Evolutionary conservation across 495 filamentous ascomycete species (phyloP).

Genomic region (Parachaetomium inaequale): DNA sequence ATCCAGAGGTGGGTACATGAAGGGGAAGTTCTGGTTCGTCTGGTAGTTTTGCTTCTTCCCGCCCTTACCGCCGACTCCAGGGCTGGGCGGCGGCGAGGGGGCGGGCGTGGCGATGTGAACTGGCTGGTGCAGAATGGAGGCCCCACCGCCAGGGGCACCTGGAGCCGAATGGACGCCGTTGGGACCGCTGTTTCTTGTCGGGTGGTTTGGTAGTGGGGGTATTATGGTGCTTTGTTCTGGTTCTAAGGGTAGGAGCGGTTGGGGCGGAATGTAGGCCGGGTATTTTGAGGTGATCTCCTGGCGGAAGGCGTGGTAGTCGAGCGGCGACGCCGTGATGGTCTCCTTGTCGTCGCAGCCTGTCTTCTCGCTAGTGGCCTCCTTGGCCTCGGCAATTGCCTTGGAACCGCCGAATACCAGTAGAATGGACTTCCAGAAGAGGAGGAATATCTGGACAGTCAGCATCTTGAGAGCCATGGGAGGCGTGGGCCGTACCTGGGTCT

Average conservation of each 20-base stretch:
- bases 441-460: slow-evolving; percentile 52
- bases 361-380: slow-evolving; percentile 57
- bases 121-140: slow-evolving; percentile 89
- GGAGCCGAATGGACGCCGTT: slow-evolving; percentile 49
- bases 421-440: slow-evolving; percentile 87
- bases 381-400: slow-evolving; percentile 66
- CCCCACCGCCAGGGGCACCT: slow-evolving; percentile 52
- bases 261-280: slow-evolving; percentile 89
- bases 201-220: slow-evolving; percentile 75
- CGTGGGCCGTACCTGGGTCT: slow-evolving; percentile 25
- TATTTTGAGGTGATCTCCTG: slow-evolving; percentile 99
- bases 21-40: slow-evolving; percentile 97
- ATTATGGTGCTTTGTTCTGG: slow-evolving; percentile 86
- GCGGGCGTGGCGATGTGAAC: slow-evolving; percentile 97
- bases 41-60: slow-evolving; percentile 99
- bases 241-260: slow-evolving; percentile 77
- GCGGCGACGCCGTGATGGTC: slow-evolving; percentile 82
- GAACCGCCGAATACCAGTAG: slow-evolving; percentile 80
- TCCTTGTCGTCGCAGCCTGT: slow-evolving; percentile 45
- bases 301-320: slow-evolving; percentile 94
- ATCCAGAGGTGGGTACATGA: slow-evolving; percentile 91
- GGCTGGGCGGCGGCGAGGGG: slow-evolving; percentile 94
- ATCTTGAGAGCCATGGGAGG: neutral
- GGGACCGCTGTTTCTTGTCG: slow-evolving; percentile 46
- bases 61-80: slow-evolving; percentile 83